Percentiles rank a stretch among this genome's conserved stretches.
These are phyloP conservation scores for Rhododendron simsii DNA, from an alignment of 148 eudicot species.

Conservation along the genomic window DNA sequence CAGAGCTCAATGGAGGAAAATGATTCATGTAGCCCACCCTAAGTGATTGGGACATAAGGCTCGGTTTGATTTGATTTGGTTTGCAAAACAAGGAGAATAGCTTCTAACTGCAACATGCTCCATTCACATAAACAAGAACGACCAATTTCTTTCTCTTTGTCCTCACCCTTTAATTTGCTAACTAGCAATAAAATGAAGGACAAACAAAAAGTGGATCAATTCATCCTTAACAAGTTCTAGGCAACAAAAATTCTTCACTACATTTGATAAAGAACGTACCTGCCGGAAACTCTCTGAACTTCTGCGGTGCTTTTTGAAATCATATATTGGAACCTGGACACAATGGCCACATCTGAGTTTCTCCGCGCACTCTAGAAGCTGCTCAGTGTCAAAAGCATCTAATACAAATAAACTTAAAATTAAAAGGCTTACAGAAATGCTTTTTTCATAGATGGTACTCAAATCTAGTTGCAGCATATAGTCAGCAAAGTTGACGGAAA, in stretches of 20 bases:
- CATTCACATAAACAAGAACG: background rate
- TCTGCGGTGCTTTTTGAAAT: conserved; percentile 88
- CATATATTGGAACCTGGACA: conserved; percentile 89
- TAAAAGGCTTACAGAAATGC: background rate
- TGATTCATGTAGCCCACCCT: no score
- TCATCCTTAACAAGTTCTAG: background rate
- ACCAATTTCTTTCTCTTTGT: background rate
- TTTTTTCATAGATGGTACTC: background rate
- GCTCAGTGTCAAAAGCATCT: conserved; percentile 99
- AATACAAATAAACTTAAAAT: conserved; percentile 8
- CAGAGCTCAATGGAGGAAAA: no score
- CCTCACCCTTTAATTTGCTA: background rate
- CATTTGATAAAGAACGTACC: conserved; percentile 32
- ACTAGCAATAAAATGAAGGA: background rate
- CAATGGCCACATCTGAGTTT: conserved; percentile 61
- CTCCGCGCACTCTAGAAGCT: conserved; percentile 75
- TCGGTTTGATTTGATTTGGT: background rate
- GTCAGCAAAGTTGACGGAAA: background rate
- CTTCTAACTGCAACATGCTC: background rate
- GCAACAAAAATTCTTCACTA: background rate
- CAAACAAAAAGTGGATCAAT: background rate
- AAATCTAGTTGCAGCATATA: background rate
- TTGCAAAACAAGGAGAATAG: background rate
- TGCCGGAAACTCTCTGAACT: conserved; percentile 78
- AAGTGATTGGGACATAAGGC: no score